These are phyloP conservation scores for Trichosporon inkin DNA, from an alignment of 1,284 basidiomycete genomes.

Conservation along the genomic window DNA sequence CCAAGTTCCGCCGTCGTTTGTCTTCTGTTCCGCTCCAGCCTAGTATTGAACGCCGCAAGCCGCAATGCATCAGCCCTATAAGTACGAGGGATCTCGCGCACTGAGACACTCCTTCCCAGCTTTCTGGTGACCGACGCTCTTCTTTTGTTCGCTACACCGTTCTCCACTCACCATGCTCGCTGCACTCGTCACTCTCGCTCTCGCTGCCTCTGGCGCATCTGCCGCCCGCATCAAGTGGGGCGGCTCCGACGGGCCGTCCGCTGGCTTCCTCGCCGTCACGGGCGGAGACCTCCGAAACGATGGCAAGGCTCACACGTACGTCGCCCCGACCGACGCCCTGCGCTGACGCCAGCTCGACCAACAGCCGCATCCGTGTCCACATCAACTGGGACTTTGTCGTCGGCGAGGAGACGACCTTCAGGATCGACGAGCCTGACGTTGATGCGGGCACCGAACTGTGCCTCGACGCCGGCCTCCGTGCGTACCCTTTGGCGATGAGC, in stretches of 20 bases:
- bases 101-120: background rate
- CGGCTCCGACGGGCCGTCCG: background rate
- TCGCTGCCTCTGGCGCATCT: background rate
- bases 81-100: too few relatives aligned
- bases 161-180: background rate
- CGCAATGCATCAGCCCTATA: too few relatives aligned
- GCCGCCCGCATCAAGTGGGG: slow-evolving; percentile 5
- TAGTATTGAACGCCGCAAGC: too few relatives aligned
- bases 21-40: too few relatives aligned
- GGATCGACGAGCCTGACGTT: background rate
- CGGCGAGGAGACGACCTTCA: slow-evolving; percentile 1
- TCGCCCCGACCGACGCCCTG: background rate
- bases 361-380: background rate
- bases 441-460: background rate
- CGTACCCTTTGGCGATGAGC: background rate
- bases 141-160: background rate
- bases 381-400: background rate
- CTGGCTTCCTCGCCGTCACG: slow-evolving; percentile 2
- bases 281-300: background rate
- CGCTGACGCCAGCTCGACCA: slow-evolving; percentile 1
- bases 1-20: too few relatives aligned
- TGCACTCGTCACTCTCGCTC: background rate
- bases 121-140: background rate
- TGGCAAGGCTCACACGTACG: background rate
- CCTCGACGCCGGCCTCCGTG: slow-evolving; percentile 1